Evolutionary conservation across 1,139 yeast genomes (phyloP), one percentile per base, ranked within the genome.

Genomic region (Nakaseomyces uthaithaninus): DNA sequence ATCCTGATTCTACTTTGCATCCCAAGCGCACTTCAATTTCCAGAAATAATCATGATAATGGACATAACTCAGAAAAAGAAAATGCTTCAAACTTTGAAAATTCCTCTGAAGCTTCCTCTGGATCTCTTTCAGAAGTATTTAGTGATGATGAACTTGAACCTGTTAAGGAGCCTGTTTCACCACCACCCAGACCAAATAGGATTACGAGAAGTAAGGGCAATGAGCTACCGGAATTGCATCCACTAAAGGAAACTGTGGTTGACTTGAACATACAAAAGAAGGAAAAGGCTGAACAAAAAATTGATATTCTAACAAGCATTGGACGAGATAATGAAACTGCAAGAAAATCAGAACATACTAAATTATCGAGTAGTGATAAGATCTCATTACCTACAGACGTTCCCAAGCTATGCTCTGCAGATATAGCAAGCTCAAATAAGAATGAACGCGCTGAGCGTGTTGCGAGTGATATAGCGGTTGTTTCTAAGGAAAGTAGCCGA

Each of bases 81-180:
- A 14, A 6, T n/a, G 19, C n/a, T 2, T 11, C 16, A 19, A 15
- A 22, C n/a, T 15, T 15, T 20, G 51, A 46, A 33, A 42, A 48
- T 26, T 39, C 43, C 6, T 41, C 47, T 2, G 42, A 40, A 11
- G 33, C 38, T 12, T 41, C 44, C 3, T 36, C 43, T n/a, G 35
- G 12, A 8, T 31, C 35, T 25, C 41, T 48, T 1, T 27, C 43
- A 23, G 35, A 31, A 14, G 11, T 19, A 11, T 19, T n/a, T 19
- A 41, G 44, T 6, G 50, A 47, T 5, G 57, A 54, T 3, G 59
- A 48, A 3, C 57, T 51, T 11, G 52, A 52, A 3, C 46, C 52
- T 22, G 10, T 27, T 5, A 36, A 26, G 18, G 38, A 36, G 14
- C 36, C 35, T 11, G 25, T 11, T 1, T 19, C 24, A 6, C 24